These are phyloP conservation scores for Massospora cicadina DNA, from an alignment of 371 early-diverging fungal genomes.

Conservation along the genomic window DNA sequence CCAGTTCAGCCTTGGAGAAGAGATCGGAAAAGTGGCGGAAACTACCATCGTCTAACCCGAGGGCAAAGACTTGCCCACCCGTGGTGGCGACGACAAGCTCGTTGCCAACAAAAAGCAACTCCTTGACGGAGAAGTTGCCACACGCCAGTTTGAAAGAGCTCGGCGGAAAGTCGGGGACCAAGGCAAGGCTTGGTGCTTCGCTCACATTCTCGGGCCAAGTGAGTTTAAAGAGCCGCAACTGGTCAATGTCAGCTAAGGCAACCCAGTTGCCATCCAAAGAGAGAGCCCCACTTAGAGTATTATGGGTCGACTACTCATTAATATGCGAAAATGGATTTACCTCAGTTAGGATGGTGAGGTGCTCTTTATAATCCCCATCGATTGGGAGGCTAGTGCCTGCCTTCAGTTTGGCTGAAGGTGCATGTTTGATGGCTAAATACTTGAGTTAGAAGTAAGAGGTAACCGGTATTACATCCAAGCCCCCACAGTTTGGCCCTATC, in stretches of 20 bases:
- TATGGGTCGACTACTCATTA: conserved; percentile 20
- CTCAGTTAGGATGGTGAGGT: not conserved
- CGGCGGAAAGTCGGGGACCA: not conserved
- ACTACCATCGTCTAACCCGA: not conserved
- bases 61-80: not conserved
- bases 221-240: conserved; percentile 47
- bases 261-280: conserved; percentile 74
- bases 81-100: not conserved
- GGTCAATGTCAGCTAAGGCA: conserved; percentile 59
- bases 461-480: conserved; percentile 19
- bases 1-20: not conserved
- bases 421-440: conserved; percentile 28
- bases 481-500: not conserved
- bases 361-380: not conserved
- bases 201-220: not conserved
- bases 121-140: not conserved
- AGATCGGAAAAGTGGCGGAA: not conserved
- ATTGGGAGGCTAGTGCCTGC: conserved; percentile 14
- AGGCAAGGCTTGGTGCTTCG: not conserved
- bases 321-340: not conserved
- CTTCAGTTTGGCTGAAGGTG: conserved; percentile 40
- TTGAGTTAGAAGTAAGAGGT: conserved; percentile 29
- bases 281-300: conserved; percentile 51
- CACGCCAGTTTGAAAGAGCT: not conserved
- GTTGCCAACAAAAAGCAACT: not conserved